A percentile compares a stretch with the other conserved stretches of the same genome.
Conservation (phyloP, 176 grass and related monocot species). For the Cocos nucifera region DNA sequence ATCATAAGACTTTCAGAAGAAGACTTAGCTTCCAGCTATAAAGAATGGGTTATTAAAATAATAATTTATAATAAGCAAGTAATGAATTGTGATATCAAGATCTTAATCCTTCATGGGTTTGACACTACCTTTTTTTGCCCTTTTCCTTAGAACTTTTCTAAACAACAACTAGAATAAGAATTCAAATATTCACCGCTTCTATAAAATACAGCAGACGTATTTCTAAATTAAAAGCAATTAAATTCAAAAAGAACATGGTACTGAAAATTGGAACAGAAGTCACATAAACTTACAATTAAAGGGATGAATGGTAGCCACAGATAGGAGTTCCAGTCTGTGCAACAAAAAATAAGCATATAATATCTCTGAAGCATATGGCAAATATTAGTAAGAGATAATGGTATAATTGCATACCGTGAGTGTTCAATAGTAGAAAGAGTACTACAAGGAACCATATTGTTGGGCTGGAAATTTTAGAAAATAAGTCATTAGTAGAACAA, state of each 20-base stretch:
- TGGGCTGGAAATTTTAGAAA: neutral
- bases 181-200: too few species aligned
- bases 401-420: slow-evolving; percentile 7
- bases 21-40: too few species aligned
- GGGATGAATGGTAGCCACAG: slow-evolving; percentile 15
- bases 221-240: neutral
- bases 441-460: slow-evolving; percentile 4
- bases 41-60: too few species aligned
- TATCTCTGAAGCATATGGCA: neutral
- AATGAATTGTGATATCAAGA: too few species aligned
- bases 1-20: too few species aligned
- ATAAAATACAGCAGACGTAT: too few species aligned
- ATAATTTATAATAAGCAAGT: too few species aligned
- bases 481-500: neutral
- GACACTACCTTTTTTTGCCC: too few species aligned
- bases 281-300: slow-evolving; percentile 5
- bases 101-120: too few species aligned
- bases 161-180: too few species aligned
- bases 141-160: too few species aligned
- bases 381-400: neutral
- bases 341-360: neutral
- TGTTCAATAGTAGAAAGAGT: slow-evolving; percentile 11
- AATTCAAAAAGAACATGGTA: neutral
- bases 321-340: slow-evolving; percentile 1
- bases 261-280: too few species aligned